A percentile compares a stretch with the other conserved stretches of the same genome.
Conservation (phyloP, 2,329 filamentous ascomycete genomes). For the Aspergillus eucalypticola region DNA sequence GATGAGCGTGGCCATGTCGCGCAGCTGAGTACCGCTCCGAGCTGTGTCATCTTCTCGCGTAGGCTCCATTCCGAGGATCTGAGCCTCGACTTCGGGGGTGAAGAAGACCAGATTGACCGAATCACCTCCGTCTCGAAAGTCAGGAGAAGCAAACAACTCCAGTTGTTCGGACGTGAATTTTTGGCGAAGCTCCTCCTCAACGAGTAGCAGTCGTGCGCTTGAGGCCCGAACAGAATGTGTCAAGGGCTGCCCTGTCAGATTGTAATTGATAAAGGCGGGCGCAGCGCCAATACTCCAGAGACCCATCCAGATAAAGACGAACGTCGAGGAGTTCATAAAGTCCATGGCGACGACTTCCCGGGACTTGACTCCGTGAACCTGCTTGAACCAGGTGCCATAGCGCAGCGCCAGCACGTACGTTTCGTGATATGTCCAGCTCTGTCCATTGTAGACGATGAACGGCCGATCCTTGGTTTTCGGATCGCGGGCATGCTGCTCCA, state of each 20-base stretch:
- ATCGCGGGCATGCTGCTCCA: slow-evolving; percentile 67
- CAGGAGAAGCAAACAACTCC: slow-evolving; percentile 40
- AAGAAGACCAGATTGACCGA: slow-evolving; percentile 63
- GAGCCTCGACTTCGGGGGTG: slow-evolving; percentile 57
- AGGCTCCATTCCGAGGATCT: slow-evolving; percentile 55
- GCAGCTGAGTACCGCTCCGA: slow-evolving; percentile 52
- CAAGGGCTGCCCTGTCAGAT: slow-evolving; percentile 69
- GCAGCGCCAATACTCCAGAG: slow-evolving; percentile 81
- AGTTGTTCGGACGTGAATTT: slow-evolving; percentile 48
- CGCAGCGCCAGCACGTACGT: slow-evolving; percentile 69
- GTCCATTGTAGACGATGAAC: slow-evolving; percentile 69
- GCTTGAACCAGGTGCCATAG: slow-evolving; percentile 74
- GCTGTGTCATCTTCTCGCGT: slow-evolving; percentile 60
- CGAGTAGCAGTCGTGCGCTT: slow-evolving; percentile 65
- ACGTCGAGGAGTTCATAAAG: slow-evolving; percentile 77
- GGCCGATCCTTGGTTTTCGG: slow-evolving; percentile 52
- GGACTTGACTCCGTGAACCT: slow-evolving; percentile 62
- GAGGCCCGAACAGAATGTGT: slow-evolving; percentile 72
- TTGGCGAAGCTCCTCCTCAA: slow-evolving; percentile 66
- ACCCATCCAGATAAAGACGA: slow-evolving; percentile 73
- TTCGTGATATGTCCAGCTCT: slow-evolving; percentile 71
- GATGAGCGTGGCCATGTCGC: slow-evolving; percentile 71
- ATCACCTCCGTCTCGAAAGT: slow-evolving; percentile 46
- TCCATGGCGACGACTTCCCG: slow-evolving; percentile 78
- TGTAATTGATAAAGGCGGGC: slow-evolving; percentile 88